phyloP scores from a whole-genome alignment of 495 filamentous ascomycete species.

The Lindgomyces ingoldianus region DNA sequence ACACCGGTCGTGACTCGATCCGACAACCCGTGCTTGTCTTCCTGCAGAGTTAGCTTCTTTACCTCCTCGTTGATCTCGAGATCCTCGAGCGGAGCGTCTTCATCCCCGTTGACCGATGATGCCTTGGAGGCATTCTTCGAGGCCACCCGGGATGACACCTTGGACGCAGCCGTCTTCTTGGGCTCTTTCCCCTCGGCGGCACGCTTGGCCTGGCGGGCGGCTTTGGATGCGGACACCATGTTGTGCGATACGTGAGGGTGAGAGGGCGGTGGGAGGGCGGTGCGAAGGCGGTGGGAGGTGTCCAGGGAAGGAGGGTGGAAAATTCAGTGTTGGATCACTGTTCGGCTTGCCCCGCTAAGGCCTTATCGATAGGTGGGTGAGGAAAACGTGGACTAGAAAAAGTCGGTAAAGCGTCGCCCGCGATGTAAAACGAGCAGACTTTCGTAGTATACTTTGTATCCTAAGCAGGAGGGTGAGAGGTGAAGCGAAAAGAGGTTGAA shows the following conservation, averaged over 20 bases:
- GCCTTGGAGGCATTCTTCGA: conserved; percentile 67
- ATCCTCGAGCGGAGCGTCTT: conserved; percentile 65
- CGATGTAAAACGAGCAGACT: not conserved
- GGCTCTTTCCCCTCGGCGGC: conserved; percentile 62
- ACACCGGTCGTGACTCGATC: conserved; percentile 99
- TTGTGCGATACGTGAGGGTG: conserved; percentile 36
- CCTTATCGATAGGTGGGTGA: conserved; percentile 18
- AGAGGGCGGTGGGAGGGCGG: conserved; percentile 10
- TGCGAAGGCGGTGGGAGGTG: conserved; percentile 7
- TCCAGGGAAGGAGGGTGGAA: conserved; percentile 12
- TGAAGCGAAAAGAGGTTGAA: not conserved
- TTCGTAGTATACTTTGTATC: not conserved
- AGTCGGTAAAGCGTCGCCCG: not conserved
- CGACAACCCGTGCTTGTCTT: conserved; percentile 93
- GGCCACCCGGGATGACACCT: conserved; percentile 63
- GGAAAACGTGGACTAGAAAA: not conserved
- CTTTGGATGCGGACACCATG: conserved; percentile 96
- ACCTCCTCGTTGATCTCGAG: conserved; percentile 75
- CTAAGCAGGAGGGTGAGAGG: not conserved
- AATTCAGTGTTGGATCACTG: conserved; percentile 18
- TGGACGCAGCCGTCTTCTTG: conserved; percentile 57
- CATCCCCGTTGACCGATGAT: conserved; percentile 69
- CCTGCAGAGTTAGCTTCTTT: conserved; percentile 78
- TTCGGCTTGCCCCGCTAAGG: conserved; percentile 13
- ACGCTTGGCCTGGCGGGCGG: conserved; percentile 94